A percentile compares a stretch with the other conserved stretches of the same genome.
These are phyloP conservation scores for Dothideomycetidae sp. DNA, from an alignment of 2,329 filamentous ascomycete species.

Conservation along the genomic window DNA sequence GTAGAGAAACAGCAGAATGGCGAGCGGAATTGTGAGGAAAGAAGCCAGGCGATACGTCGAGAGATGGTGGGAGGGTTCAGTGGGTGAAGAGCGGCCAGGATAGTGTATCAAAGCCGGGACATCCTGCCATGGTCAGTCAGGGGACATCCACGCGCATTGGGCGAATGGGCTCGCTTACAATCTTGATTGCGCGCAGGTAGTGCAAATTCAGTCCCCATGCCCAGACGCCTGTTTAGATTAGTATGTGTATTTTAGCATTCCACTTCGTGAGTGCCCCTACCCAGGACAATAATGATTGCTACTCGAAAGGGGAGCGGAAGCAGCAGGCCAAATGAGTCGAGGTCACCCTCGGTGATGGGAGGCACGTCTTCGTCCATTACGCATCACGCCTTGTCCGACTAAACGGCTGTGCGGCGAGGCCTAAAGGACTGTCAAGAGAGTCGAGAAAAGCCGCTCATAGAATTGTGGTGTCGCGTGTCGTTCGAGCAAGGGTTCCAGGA, in stretches of 20 bases:
- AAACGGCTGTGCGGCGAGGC: too few species aligned
- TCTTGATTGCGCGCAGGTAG: slow-evolving; percentile 62
- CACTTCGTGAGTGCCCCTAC: slow-evolving; percentile 34
- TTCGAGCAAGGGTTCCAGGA: too few species aligned
- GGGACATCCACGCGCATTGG: slow-evolving; percentile 9
- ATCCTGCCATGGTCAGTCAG: slow-evolving; percentile 37
- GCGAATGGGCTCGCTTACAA: slow-evolving; percentile 41
- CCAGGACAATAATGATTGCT: slow-evolving; percentile 70
- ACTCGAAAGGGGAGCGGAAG: slow-evolving; percentile 85
- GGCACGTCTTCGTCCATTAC: slow-evolving; percentile 53
- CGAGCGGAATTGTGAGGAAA: slow-evolving; percentile 57
- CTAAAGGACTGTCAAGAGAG: too few species aligned
- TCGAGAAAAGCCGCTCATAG: too few species aligned
- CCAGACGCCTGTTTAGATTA: slow-evolving; percentile 57
- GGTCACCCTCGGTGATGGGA: slow-evolving; percentile 48
- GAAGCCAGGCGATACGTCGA: slow-evolving; percentile 78
- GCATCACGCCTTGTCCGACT: too few species aligned
- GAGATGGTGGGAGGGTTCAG: slow-evolving; percentile 59
- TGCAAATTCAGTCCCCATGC: slow-evolving; percentile 90
- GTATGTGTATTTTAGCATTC: too few species aligned
- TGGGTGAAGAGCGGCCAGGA: slow-evolving; percentile 54
- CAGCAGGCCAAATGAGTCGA: slow-evolving; percentile 76
- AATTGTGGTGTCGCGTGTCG: too few species aligned
- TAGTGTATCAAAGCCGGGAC: slow-evolving; percentile 79
- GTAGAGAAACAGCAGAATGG: slow-evolving; percentile 61